Conservation (phyloP, 805 yeast genomes). For the Saturnispora dispora region DNA sequence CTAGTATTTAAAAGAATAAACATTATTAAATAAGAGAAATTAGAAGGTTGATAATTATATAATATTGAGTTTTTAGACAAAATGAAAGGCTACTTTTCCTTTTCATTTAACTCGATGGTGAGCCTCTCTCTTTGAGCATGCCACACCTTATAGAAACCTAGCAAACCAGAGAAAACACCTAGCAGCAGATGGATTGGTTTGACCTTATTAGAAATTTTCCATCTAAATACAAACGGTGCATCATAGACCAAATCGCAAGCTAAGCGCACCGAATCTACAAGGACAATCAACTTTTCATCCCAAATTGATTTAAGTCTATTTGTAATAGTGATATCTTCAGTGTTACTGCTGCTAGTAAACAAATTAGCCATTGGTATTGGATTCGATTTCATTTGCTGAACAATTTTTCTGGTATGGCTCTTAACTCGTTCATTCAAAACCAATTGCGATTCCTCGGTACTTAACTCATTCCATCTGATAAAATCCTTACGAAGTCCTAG, state of each 20-base stretch:
- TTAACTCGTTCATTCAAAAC: slow-evolving; percentile 55
- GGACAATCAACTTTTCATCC: slow-evolving; percentile 26
- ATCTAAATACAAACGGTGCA: slow-evolving; percentile 35
- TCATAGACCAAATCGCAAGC: slow-evolving; percentile 41
- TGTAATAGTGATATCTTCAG: slow-evolving; percentile 7
- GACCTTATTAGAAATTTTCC: slow-evolving; percentile 21
- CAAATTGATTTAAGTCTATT: slow-evolving; percentile 23
- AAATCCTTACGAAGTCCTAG: slow-evolving; percentile 46
- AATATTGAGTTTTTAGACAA: background rate
- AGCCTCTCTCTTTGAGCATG: slow-evolving; percentile 18
- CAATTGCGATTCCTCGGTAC: slow-evolving; percentile 42
- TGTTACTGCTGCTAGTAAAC: background rate
- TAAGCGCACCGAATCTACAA: slow-evolving; percentile 35
- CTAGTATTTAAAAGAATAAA: no score
- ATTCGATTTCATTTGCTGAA: slow-evolving; percentile 10
- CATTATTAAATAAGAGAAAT: background rate
- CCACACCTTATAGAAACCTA: slow-evolving; percentile 27
- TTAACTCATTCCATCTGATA: slow-evolving; percentile 32
- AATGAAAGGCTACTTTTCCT: background rate
- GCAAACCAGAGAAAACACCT: slow-evolving; percentile 27
- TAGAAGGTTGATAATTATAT: background rate
- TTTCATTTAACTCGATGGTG: slow-evolving; percentile 9
- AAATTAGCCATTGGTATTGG: slow-evolving; percentile 12
- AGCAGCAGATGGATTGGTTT: slow-evolving; percentile 23
- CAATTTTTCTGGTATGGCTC: slow-evolving; percentile 35